Evolutionary conservation across 2,329 filamentous ascomycete species (phyloP), one percentile per base, ranked within the genome.

Genomic region (Thielaviopsis populi): DNA sequence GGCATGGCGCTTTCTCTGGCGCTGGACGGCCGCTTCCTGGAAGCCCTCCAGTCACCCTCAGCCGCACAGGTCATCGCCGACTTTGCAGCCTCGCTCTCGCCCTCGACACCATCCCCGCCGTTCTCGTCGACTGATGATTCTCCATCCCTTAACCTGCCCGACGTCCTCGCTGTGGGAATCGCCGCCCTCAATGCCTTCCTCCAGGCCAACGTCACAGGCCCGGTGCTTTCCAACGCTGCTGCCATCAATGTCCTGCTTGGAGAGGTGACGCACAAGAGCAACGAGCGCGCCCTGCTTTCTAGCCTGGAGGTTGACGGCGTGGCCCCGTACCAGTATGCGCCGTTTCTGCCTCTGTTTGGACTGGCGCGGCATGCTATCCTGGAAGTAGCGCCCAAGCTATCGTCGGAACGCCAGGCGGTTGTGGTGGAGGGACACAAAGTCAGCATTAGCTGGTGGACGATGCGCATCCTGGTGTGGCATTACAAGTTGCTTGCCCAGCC

Each of bases 161-260:
- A 70, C 7, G 58, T 41, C 6, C 67, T 83, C 63, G 75, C 82
- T 54, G 76, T 87, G 41, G 88, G 84, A 10, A 75, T 89, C 59
- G 84, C 87, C 1, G 82, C 86, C 1, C 78, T 96, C 11, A 81
- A 89, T 70, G 83, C 86, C 11, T 96, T 96, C 71, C 74, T 96
- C 17, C 91, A 96, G 72, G 84, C 84, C 0, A 96, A 90, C 71
- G 88, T 95, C 63, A 96, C 91, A 2, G 91, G 91, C 0, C 91
- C 91, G 0, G 86, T 90, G 0, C 76, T 95, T n/a, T 1, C 42
- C n/a, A 61, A 64, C 24, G 17, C 37, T 3, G 40, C 24, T 1
- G 41, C 69, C 2, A 63, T 79, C n/a, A 72, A 75, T 40, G 66
- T 67, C 1, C 68, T 73, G 3, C 75, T 80, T n/a, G 37, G 46